A percentile compares a stretch with the other conserved stretches of the same genome.
Conservation (phyloP, 1,139 yeast species). For the Protomyces inouyei region DNA sequence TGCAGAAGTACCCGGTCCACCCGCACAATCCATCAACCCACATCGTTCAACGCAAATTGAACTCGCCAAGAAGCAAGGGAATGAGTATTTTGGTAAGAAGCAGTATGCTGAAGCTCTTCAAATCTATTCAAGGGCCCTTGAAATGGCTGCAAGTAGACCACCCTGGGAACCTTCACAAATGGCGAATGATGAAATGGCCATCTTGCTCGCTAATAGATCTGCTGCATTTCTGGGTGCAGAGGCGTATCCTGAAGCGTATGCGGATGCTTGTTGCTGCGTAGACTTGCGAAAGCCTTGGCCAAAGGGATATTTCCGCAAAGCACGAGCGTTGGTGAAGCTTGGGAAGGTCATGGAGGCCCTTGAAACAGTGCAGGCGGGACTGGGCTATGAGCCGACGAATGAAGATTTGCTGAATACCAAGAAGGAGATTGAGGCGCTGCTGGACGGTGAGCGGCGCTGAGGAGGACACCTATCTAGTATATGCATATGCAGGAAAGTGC, state of each 20-base stretch:
- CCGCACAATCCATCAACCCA: slow-evolving; percentile 52
- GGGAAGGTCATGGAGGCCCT: slow-evolving; percentile 69
- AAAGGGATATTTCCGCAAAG: slow-evolving; percentile 77
- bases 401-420: slow-evolving; percentile 42
- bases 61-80: slow-evolving; percentile 70
- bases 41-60: slow-evolving; percentile 55
- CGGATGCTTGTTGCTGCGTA: slow-evolving; percentile 74
- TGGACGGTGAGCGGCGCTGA: neutral
- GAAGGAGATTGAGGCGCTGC: slow-evolving; percentile 36
- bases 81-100: slow-evolving; percentile 55
- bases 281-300: slow-evolving; percentile 60
- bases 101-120: slow-evolving; percentile 68
- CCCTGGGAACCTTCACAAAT: slow-evolving; percentile 81
- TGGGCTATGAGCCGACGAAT: slow-evolving; percentile 44
- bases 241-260: slow-evolving; percentile 65
- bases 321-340: slow-evolving; percentile 64
- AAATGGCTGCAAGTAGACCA: slow-evolving; percentile 72
- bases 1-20: slow-evolving; percentile 44
- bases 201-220: slow-evolving; percentile 71
- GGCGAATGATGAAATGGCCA: slow-evolving; percentile 69
- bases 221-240: slow-evolving; percentile 70
- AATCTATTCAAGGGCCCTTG: slow-evolving; percentile 70
- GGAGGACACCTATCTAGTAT: too few relatives aligned
- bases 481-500: too few relatives aligned
- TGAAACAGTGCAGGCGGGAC: slow-evolving; percentile 72